phyloP scores from a whole-genome alignment of 768 basidiomycete species.

The Paxillus ammoniavirescens region DNA sequence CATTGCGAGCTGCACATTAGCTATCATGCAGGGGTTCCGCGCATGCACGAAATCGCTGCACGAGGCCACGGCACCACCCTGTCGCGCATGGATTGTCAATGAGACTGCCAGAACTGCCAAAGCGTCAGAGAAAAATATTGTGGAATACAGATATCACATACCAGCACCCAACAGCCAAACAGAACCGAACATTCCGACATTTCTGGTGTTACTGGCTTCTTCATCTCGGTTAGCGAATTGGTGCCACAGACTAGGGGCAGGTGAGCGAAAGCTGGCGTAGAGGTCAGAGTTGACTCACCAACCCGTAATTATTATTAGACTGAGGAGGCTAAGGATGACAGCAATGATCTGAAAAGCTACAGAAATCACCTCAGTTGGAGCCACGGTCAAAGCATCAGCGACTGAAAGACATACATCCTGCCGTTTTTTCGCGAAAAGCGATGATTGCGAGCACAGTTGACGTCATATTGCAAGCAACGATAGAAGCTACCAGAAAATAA shows the following conservation, averaged over 20 bases:
- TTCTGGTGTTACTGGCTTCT: constrained; percentile 22
- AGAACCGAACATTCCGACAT: constrained; percentile 20
- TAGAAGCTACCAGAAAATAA: constrained; percentile 10
- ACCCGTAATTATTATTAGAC: constrained; percentile 12
- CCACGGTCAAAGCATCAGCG: not conserved
- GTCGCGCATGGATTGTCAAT: constrained; percentile 29
- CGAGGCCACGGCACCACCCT: constrained; percentile 14
- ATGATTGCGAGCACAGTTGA: constrained; percentile 15
- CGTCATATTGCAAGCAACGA: constrained; percentile 12
- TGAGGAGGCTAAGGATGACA: constrained; percentile 11
- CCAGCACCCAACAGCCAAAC: constrained; percentile 18
- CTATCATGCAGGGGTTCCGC: constrained; percentile 18
- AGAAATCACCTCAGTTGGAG: not conserved
- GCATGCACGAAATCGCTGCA: constrained; percentile 30
- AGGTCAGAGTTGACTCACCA: constrained; percentile 13
- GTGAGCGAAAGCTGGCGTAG: not conserved
- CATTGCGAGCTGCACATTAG: constrained; percentile 24
- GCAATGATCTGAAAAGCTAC: constrained; percentile 23
- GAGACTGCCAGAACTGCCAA: constrained; percentile 16
- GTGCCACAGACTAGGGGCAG: constrained; percentile 13
- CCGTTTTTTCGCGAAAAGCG: constrained; percentile 19
- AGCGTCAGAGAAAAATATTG: not conserved
- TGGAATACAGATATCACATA: constrained; percentile 2
- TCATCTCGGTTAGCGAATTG: constrained; percentile 8
- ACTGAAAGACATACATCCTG: constrained; percentile 17